Base-by-base conservation (phyloP, 2,329 filamentous ascomycete species). In the Plenodomus biglobosus region DNA sequence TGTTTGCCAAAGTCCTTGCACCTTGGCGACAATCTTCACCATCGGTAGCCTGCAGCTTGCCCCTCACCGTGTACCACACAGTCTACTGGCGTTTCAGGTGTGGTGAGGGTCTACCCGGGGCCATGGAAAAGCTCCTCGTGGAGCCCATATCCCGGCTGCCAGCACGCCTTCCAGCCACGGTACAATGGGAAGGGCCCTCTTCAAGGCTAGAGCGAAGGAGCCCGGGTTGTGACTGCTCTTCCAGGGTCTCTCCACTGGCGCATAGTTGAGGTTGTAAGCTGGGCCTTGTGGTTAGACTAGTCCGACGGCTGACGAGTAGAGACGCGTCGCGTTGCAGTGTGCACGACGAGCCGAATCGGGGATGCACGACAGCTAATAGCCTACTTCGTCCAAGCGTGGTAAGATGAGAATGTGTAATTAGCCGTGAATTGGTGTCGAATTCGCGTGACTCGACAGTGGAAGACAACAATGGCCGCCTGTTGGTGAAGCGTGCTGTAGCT, bases 81-180 rank as follows among this genome's bases (percentile, higher is more conserved):
- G 47, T 51, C 41, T 30, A 35, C 36, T 34, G 55, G 52, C 58
- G 64, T 67, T 68, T 65, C 61, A 64, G 56, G 27, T 11, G 52
- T 59, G 56, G 44, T 48, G 52, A 50, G 51, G 50, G 59, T 50
- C 45, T 55, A 61, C 62, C 65, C 66, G 53, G 36, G 49, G 51
- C 56, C 58, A 62, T 65, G 66, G 66, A 50, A 56, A 47, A 55
- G 45, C 36, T 45, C 56, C 56, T 59, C 55, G 64, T 52, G 49
- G 49, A 43, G 40, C 24, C 24, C 18, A 1, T 15, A 46, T 49
- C 37, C 38, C 40, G 30, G 42, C 35, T 21, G 40, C 22, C 19
- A 48, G 13, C 18, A 44, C 30, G n/a, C 17, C 17, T 30, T 40
- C 39, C 46, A 42, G 45, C 52, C 45, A 52, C 39, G 38, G 37